phyloP scores from a whole-genome alignment of 2,329 filamentous ascomycete species.

The Botrytis cinerea region DNA sequence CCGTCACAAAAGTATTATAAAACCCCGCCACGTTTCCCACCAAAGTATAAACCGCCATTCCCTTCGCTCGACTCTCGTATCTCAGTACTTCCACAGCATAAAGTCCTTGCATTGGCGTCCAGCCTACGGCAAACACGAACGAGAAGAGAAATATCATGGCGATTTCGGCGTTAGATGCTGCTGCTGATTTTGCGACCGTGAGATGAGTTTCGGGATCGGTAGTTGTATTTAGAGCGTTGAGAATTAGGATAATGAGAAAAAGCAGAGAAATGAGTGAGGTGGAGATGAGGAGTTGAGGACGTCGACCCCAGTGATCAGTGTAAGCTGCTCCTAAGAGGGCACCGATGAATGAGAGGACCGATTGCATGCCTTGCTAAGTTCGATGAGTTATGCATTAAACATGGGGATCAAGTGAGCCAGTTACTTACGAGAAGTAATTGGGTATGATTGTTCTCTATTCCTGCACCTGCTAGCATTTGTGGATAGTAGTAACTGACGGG shows the following conservation, averaged over 20 bases:
- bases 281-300: constrained; percentile 49
- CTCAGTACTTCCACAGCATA: constrained; percentile 51
- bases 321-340: constrained; percentile 32
- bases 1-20: constrained; percentile 24
- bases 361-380: constrained; percentile 44
- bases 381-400: fast-evolving
- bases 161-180: constrained; percentile 49
- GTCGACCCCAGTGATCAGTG: constrained; percentile 38
- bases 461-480: constrained; percentile 34
- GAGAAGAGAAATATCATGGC: constrained; percentile 57
- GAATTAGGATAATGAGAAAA: constrained; percentile 38
- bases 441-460: constrained; percentile 44
- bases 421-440: constrained; percentile 40
- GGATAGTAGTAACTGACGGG: constrained; percentile 34
- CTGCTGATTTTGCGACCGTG: constrained; percentile 21
- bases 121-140: constrained; percentile 53
- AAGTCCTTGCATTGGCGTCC: constrained; percentile 53
- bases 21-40: constrained; percentile 21
- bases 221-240: constrained; percentile 51
- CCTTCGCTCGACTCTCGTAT: constrained; percentile 22
- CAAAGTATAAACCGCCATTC: constrained; percentile 19
- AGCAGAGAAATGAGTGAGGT: constrained; percentile 35
- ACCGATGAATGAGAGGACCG: constrained; percentile 44
- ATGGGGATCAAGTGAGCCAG: fast-evolving
- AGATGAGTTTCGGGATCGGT: constrained; percentile 33